These are phyloP conservation scores for Penicillium decumbens DNA, from an alignment of 2,329 filamentous ascomycete species.

Conservation along the genomic window DNA sequence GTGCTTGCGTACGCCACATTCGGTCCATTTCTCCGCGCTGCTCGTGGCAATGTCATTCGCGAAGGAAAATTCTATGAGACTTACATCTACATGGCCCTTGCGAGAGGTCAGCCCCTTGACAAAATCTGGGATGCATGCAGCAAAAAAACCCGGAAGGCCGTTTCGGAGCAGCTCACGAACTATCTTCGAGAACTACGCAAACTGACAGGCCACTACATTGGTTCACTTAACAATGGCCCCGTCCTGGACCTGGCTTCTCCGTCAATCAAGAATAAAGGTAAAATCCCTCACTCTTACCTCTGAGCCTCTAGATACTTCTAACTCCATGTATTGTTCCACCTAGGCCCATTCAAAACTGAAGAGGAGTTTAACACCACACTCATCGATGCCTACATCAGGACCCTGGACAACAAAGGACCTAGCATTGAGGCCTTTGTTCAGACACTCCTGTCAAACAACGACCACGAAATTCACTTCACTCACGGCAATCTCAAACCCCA, in stretches of 20 bases:
- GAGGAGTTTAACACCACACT: constrained; percentile 23
- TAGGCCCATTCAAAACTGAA: constrained; percentile 25
- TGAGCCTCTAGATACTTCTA: neutral
- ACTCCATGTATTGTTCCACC: neutral
- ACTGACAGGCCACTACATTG: constrained; percentile 14
- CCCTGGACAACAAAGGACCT: constrained; percentile 7
- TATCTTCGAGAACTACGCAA: constrained; percentile 12
- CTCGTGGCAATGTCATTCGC: neutral
- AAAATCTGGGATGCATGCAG: constrained; percentile 11
- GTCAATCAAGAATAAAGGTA: constrained; percentile 2
- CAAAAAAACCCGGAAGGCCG: neutral
- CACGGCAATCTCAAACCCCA: constrained; percentile 30
- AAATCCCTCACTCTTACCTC: neutral
- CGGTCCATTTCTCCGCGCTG: neutral
- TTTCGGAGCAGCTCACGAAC: constrained; percentile 9
- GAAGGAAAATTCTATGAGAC: constrained; percentile 6
- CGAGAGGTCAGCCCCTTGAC: constrained; percentile 13
- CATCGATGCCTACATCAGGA: constrained; percentile 12
- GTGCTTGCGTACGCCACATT: neutral
- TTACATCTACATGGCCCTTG: constrained; percentile 21
- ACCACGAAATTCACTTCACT: constrained; percentile 25
- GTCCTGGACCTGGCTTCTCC: constrained; percentile 10
- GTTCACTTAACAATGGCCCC: constrained; percentile 11
- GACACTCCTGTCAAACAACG: constrained; percentile 11
- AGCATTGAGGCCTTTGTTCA: constrained; percentile 12